Evolutionary conservation across 1,284 basidiomycete genomes (phyloP).

Genomic region (Earliella scabrosa): DNA sequence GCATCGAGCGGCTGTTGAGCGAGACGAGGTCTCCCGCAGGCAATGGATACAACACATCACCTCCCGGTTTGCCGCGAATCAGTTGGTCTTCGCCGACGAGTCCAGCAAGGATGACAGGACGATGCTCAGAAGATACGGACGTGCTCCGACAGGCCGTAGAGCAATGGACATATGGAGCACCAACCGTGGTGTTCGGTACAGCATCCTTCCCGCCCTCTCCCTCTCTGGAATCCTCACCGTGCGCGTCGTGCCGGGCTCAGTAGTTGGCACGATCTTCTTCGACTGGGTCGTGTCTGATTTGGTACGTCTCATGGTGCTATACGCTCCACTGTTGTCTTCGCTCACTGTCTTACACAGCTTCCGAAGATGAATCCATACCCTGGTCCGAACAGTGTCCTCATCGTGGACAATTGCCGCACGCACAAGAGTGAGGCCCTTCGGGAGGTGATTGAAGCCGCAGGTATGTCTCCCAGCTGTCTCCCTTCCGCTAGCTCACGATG

Average conservation of each 20-base stretch:
- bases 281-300: slow-evolving; percentile 11
- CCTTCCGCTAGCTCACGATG: slow-evolving; percentile 1
- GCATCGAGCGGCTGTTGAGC: slow-evolving; percentile 9
- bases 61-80: slow-evolving; percentile 19
- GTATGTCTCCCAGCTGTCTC: slow-evolving; percentile 5
- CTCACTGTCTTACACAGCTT: slow-evolving; percentile 25
- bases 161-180: background rate
- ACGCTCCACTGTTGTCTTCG: background rate
- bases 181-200: slow-evolving; percentile 25
- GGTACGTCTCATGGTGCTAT: background rate
- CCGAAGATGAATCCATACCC: slow-evolving; percentile 34
- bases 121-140: slow-evolving; percentile 29
- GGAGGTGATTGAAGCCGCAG: slow-evolving; percentile 26
- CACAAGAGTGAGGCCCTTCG: slow-evolving; percentile 31
- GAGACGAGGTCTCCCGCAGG: slow-evolving; percentile 18
- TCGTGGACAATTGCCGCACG: slow-evolving; percentile 36
- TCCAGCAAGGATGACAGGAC: slow-evolving; percentile 37
- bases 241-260: slow-evolving; percentile 29
- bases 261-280: slow-evolving; percentile 14
- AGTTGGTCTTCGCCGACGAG: slow-evolving; percentile 35
- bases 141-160: slow-evolving; percentile 23
- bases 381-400: slow-evolving; percentile 30
- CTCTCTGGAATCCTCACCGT: slow-evolving; percentile 33
- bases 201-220: slow-evolving; percentile 32
- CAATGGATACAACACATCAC: slow-evolving; percentile 28